A percentile compares a stretch with the other conserved stretches of the same genome.
phyloP scores from a whole-genome alignment of 768 basidiomycete species.

The Phanerodontia chrysosporium region DNA sequence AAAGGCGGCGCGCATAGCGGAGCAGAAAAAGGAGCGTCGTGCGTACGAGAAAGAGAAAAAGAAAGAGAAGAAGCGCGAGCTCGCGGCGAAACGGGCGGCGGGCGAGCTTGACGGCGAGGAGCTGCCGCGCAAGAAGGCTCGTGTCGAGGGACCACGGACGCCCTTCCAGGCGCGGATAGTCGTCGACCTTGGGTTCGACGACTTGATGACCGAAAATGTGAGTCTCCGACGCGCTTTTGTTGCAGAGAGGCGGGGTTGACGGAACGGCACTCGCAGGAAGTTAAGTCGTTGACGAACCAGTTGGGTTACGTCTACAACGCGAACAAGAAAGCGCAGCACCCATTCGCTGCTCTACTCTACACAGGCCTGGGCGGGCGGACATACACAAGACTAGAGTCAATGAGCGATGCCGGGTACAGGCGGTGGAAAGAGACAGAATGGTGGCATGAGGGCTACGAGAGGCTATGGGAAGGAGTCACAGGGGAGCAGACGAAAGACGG shows the following conservation, averaged over 20 bases:
- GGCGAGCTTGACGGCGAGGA: slow-evolving; percentile 56
- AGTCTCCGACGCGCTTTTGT: slow-evolving; percentile 18
- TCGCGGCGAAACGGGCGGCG: slow-evolving; percentile 56
- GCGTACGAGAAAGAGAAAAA: slow-evolving; percentile 73
- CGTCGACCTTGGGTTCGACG: slow-evolving; percentile 89
- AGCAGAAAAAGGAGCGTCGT: slow-evolving; percentile 68
- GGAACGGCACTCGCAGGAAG: slow-evolving; percentile 54
- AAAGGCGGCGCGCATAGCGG: slow-evolving; percentile 63
- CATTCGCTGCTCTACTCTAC: slow-evolving; percentile 72
- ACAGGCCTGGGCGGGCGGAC: slow-evolving; percentile 78
- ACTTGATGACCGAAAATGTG: slow-evolving; percentile 91
- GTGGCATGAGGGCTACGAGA: slow-evolving; percentile 74
- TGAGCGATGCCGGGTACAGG: slow-evolving; percentile 64
- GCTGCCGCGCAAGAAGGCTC: slow-evolving; percentile 35
- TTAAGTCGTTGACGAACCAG: slow-evolving; percentile 85
- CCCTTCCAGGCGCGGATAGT: slow-evolving; percentile 58
- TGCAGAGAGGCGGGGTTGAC: neutral
- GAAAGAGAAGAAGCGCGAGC: slow-evolving; percentile 65
- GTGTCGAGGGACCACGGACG: slow-evolving; percentile 21
- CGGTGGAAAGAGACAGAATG: slow-evolving; percentile 83
- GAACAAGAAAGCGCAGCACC: slow-evolving; percentile 67
- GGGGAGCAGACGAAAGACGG: slow-evolving; percentile 4
- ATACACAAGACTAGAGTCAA: slow-evolving; percentile 55
- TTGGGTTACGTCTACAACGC: slow-evolving; percentile 88
- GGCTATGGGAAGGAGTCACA: slow-evolving; percentile 48